A percentile compares a stretch with the other conserved stretches of the same genome.
Evolutionary conservation across 1,139 yeast genomes (phyloP).

Genomic region (Pneumocystis carinii): DNA sequence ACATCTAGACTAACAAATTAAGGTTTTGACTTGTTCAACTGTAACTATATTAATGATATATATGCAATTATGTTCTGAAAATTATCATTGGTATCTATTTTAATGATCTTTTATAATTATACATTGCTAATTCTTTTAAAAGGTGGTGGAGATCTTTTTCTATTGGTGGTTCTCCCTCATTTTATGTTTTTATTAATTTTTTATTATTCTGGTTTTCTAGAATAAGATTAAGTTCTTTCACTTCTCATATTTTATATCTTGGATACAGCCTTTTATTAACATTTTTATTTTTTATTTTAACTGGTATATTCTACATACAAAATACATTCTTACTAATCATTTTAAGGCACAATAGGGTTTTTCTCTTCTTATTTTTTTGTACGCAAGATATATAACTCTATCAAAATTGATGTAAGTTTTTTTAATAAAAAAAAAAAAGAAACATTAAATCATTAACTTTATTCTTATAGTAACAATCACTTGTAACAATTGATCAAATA

Average conservation of each 20-base stretch:
- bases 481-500: neutral
- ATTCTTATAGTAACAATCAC: neutral
- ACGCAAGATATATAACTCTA: constrained; percentile 63
- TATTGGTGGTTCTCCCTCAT: constrained; percentile 78
- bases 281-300: constrained; percentile 55
- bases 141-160: constrained; percentile 63
- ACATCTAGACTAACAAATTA: neutral
- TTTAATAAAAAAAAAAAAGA: constrained; percentile 37
- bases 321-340: neutral
- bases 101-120: neutral
- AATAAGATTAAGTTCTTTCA: constrained; percentile 60
- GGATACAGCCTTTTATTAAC: constrained; percentile 77
- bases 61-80: constrained; percentile 75
- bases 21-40: constrained; percentile 57
- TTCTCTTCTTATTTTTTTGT: constrained; percentile 59
- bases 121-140: neutral
- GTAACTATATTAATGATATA: constrained; percentile 71
- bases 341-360: constrained; percentile 50
- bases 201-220: constrained; percentile 33
- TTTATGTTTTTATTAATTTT: constrained; percentile 75
- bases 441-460: constrained; percentile 19
- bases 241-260: constrained; percentile 61
- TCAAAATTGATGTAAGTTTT: constrained; percentile 63
- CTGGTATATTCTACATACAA: constrained; percentile 34
- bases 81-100: constrained; percentile 70